These are phyloP conservation scores for Pisolithus microcarpus DNA, from an alignment of 768 basidiomycete species.

Conservation along the genomic window DNA sequence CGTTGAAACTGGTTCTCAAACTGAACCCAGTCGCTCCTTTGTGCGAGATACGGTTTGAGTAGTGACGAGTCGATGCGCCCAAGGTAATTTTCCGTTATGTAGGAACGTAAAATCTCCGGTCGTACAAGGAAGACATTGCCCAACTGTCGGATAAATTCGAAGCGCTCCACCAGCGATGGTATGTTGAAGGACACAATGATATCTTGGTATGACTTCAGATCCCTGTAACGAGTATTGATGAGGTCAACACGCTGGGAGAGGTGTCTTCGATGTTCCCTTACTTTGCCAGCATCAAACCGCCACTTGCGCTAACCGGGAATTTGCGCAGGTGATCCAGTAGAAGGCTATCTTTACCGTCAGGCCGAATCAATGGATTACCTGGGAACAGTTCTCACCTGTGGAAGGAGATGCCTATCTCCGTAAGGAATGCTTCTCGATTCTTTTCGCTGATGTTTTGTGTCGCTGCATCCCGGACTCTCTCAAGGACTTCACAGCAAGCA, in stretches of 20 bases:
- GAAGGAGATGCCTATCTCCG: slow-evolving; percentile 90
- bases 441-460: slow-evolving; percentile 80
- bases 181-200: slow-evolving; percentile 76
- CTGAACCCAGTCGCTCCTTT: slow-evolving; percentile 86
- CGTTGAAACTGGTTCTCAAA: slow-evolving; percentile 79
- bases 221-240: slow-evolving; percentile 41
- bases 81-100: slow-evolving; percentile 90
- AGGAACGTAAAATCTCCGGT: slow-evolving; percentile 90
- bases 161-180: slow-evolving; percentile 82
- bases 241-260: neutral
- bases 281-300: slow-evolving; percentile 98
- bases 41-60: slow-evolving; percentile 83
- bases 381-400: slow-evolving; percentile 55
- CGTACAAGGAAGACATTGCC: slow-evolving; percentile 96
- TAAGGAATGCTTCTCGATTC: slow-evolving; percentile 87
- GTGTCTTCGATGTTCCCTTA: slow-evolving; percentile 32
- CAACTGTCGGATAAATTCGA: slow-evolving; percentile 95
- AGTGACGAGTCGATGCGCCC: slow-evolving; percentile 84
- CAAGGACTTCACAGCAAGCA: slow-evolving; percentile 77
- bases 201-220: slow-evolving; percentile 95
- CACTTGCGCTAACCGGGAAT: slow-evolving; percentile 94
- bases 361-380: neutral
- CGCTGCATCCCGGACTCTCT: slow-evolving; percentile 71
- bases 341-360: slow-evolving; percentile 42
- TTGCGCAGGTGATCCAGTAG: slow-evolving; percentile 92